A percentile compares a stretch with the other conserved stretches of the same genome.
phyloP scores from a whole-genome alignment of 2,329 filamentous ascomycete species.

The Sclerotinia nivalis region DNA sequence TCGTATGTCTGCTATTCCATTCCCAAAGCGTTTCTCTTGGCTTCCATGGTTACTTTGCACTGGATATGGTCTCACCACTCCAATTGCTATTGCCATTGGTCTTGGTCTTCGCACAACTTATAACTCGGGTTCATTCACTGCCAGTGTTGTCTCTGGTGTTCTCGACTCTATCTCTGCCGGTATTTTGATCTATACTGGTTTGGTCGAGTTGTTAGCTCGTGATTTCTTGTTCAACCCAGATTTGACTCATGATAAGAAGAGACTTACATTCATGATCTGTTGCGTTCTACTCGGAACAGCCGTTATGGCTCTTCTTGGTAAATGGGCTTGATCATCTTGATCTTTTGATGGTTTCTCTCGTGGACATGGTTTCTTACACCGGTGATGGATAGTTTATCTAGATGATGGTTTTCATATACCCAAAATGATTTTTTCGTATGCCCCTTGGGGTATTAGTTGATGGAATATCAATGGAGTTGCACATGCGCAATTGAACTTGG shows the following conservation, averaged over 20 bases:
- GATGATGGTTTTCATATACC: conserved; percentile 9
- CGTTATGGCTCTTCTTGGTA: conserved; percentile 52
- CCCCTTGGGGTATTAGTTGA: background rate
- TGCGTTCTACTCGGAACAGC: conserved; percentile 46
- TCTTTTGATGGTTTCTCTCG: background rate
- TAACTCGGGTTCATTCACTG: conserved; percentile 45
- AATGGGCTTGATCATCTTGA: conserved; percentile 45
- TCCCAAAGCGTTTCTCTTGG: conserved; percentile 46
- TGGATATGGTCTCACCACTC: conserved; percentile 53
- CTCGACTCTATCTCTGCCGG: conserved; percentile 51
- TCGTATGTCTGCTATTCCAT: conserved; percentile 58
- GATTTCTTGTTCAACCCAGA: conserved; percentile 53
- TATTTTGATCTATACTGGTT: conserved; percentile 51
- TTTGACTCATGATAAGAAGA: conserved; percentile 44
- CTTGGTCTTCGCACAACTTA: conserved; percentile 49
- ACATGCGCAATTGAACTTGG: background rate
- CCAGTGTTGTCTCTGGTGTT: conserved; percentile 49
- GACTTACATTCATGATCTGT: conserved; percentile 47
- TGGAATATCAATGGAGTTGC: background rate
- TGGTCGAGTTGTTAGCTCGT: conserved; percentile 51
- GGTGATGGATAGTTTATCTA: background rate
- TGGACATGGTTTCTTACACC: background rate
- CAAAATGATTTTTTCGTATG: background rate
- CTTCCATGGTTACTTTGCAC: conserved; percentile 51
- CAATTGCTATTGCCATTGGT: conserved; percentile 52